Conservation (phyloP, 1,139 yeast species). For the Geotrichum australiense region DNA sequence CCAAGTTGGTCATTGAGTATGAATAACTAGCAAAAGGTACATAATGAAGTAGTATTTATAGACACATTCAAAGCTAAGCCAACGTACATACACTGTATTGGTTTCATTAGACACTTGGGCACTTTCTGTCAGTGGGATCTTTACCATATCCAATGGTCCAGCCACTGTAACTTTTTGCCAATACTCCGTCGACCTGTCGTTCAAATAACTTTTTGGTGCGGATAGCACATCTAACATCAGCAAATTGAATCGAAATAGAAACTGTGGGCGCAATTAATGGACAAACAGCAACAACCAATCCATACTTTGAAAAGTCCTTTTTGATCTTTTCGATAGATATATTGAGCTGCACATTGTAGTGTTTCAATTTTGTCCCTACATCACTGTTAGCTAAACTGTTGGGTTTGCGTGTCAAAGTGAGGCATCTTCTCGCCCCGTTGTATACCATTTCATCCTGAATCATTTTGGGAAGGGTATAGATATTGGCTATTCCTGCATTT, state of each 20-base stretch:
- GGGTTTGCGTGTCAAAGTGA: constrained; percentile 31
- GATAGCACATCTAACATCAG: constrained; percentile 57
- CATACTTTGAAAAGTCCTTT: constrained; percentile 50
- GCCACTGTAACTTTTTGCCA: constrained; percentile 40
- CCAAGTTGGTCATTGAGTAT: constrained; percentile 15
- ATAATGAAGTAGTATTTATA: not conserved
- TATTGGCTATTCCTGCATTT: constrained; percentile 19
- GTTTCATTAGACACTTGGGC: constrained; percentile 27
- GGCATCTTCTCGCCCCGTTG: constrained; percentile 38
- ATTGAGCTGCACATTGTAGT: constrained; percentile 28
- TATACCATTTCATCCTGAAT: constrained; percentile 33
- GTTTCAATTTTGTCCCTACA: constrained; percentile 15
- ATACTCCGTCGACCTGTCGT: constrained; percentile 30
- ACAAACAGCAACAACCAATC: constrained; percentile 53
- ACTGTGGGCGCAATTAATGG: constrained; percentile 64
- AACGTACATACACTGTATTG: too few species aligned
- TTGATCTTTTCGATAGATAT: constrained; percentile 39
- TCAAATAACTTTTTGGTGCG: constrained; percentile 49
- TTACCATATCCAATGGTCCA: constrained; percentile 66
- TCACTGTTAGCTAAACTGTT: constrained; percentile 12
- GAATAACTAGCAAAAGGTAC: not conserved
- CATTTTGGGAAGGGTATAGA: constrained; percentile 27
- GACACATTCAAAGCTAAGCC: not conserved
- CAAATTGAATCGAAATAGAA: constrained; percentile 56
- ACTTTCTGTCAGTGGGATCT: constrained; percentile 58